Evolutionary conservation across 2,329 filamentous ascomycete species (phyloP).

Genomic region (Beauveria bassiana): DNA sequence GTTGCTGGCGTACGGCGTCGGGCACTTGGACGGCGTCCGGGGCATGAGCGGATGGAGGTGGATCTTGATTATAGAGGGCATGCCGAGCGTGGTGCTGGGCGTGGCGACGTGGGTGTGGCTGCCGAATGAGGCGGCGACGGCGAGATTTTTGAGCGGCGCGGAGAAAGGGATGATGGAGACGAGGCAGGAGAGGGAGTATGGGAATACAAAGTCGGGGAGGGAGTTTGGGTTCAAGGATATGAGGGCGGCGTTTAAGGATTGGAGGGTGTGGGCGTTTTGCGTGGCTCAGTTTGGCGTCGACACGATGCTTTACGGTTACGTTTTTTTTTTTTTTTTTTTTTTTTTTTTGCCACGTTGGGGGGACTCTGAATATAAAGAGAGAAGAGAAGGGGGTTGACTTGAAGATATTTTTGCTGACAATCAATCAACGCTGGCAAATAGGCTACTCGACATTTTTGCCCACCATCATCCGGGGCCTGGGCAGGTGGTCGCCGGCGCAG

Average conservation of each 20-base stretch:
- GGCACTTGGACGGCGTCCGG: constrained; percentile 59
- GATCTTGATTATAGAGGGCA: constrained; percentile 53
- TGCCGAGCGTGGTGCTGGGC: constrained; percentile 33
- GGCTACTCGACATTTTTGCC: constrained; percentile 72
- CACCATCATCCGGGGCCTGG: constrained; percentile 66
- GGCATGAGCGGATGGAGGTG: constrained; percentile 64
- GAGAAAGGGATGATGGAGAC: constrained; percentile 59
- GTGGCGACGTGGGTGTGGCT: constrained; percentile 26
- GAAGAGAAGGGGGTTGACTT: neutral
- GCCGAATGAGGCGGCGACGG: constrained; percentile 38
- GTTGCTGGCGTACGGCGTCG: constrained; percentile 65
- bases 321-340: neutral
- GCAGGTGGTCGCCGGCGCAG: constrained; percentile 53
- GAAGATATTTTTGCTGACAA: neutral
- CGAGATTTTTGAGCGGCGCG: constrained; percentile 48
- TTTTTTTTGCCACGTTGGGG: neutral
- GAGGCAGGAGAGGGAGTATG: constrained; percentile 33
- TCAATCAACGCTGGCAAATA: constrained; percentile 15
- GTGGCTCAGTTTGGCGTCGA: constrained; percentile 64
- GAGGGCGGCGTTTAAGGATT: constrained; percentile 59
- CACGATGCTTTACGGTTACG: constrained; percentile 61
- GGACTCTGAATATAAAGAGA: neutral
- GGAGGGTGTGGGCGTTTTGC: constrained; percentile 67
- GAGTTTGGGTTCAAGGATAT: constrained; percentile 53
- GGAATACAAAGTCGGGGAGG: constrained; percentile 37